A percentile compares a stretch with the other conserved stretches of the same genome.
These are phyloP conservation scores for Cyclotella baltica DNA, from an alignment of 108 stramenopile species.

Conservation along the genomic window DNA sequence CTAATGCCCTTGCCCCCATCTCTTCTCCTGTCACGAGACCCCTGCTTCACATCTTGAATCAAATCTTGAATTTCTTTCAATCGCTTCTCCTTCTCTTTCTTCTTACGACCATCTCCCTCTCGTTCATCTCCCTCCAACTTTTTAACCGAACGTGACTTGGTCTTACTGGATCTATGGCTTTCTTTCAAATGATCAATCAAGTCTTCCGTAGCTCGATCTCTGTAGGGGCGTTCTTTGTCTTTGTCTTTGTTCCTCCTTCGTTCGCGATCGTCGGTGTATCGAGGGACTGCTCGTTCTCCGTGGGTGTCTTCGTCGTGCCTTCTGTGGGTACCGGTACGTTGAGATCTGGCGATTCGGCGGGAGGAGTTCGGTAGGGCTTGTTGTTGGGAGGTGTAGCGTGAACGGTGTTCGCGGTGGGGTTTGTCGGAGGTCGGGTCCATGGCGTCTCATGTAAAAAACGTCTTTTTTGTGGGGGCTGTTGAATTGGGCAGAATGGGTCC, in stretches of 20 bases:
- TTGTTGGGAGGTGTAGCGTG: conserved; percentile 11
- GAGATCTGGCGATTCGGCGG: conserved; percentile 7
- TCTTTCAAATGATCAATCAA: conserved; percentile 1
- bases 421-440: background rate
- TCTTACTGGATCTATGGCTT: background rate
- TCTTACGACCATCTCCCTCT: background rate
- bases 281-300: background rate
- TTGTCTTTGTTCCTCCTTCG: background rate
- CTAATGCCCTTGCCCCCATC: background rate
- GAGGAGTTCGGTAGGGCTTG: conserved; percentile 23
- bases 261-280: background rate
- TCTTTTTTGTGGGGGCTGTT: background rate
- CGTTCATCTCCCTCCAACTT: too few species aligned
- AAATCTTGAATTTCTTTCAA: conserved; percentile 14
- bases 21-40: background rate
- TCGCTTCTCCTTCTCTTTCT: background rate
- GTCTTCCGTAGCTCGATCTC: background rate
- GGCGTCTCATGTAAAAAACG: background rate
- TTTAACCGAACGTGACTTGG: too few species aligned
- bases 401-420: background rate
- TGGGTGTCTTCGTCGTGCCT: background rate
- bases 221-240: background rate
- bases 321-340: background rate
- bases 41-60: background rate
- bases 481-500: too few species aligned